Percentiles rank a stretch among this genome's conserved stretches.
phyloP scores from a whole-genome alignment of 1,139 yeast species.

The Yamadazyma dushanensis region DNA sequence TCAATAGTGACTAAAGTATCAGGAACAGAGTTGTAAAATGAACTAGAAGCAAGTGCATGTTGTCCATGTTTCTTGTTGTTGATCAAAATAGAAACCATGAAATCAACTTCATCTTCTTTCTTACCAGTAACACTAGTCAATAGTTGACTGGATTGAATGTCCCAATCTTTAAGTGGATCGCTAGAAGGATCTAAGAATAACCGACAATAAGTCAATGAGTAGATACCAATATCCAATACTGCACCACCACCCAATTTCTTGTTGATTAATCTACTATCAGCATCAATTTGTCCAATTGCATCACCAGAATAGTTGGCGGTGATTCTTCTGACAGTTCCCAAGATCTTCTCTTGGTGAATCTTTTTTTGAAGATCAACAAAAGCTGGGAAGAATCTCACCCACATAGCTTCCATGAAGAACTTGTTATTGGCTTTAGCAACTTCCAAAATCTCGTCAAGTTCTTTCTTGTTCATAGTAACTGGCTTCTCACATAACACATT shows the following conservation, averaged over 20 bases:
- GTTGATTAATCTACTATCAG: conserved; percentile 36
- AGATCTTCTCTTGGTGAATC: conserved; percentile 36
- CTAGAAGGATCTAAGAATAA: conserved; percentile 30
- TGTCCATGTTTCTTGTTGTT: conserved; percentile 20
- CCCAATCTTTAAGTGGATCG: conserved; percentile 17
- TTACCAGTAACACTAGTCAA: conserved; percentile 11
- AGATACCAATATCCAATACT: conserved; percentile 58
- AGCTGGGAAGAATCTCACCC: conserved; percentile 64
- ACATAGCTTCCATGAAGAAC: conserved; percentile 63
- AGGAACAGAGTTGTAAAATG: conserved; percentile 18
- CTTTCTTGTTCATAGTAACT: conserved; percentile 50
- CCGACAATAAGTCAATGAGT: conserved; percentile 49
- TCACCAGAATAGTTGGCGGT: conserved; percentile 21
- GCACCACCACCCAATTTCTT: conserved; percentile 62
- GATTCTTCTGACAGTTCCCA: conserved; percentile 42
- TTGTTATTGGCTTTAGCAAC: conserved; percentile 48
- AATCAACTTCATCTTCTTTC: conserved; percentile 22
- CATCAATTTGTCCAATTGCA: conserved; percentile 14
- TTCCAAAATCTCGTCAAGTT: conserved; percentile 43
- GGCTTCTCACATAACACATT: conserved; percentile 67
- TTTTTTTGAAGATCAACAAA: conserved; percentile 32
- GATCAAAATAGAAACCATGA: conserved; percentile 21
- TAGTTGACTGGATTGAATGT: conserved; percentile 20
- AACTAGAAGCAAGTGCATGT: conserved; percentile 23
- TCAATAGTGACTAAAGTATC: conserved; percentile 21